phyloP scores from a whole-genome alignment of 2,329 filamentous ascomycete species.

The Gaeumannomyces tritici region DNA sequence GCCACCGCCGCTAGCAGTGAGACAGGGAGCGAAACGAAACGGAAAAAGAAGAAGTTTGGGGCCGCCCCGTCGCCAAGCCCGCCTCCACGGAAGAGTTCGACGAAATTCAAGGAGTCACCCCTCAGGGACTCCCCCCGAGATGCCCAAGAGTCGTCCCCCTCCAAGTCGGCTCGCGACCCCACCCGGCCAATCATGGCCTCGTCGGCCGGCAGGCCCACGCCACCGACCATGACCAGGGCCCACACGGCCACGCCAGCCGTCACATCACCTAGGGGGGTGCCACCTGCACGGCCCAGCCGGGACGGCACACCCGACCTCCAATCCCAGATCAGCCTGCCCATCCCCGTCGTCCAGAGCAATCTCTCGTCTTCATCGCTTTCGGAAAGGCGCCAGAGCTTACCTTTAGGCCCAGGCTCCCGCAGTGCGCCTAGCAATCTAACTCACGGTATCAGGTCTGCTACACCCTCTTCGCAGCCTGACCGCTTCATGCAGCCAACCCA shows the following conservation, averaged over 20 bases:
- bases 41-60: constrained; percentile 31
- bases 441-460: constrained; percentile 19
- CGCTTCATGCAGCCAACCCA: constrained; percentile 16
- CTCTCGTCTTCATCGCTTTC: constrained; percentile 38
- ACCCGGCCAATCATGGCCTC: constrained; percentile 14
- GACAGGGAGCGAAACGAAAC: constrained; percentile 17
- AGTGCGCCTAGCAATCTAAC: constrained; percentile 9
- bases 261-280: constrained; percentile 23
- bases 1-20: constrained; percentile 14
- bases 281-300: constrained; percentile 56
- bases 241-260: constrained; percentile 13
- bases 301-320: constrained; percentile 57
- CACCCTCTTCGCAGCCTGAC: constrained; percentile 22
- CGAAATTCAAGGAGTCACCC: constrained; percentile 33
- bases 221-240: constrained; percentile 14
- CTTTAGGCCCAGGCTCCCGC: constrained; percentile 8
- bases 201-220: constrained; percentile 11
- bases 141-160: constrained; percentile 24
- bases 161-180: constrained; percentile 23
- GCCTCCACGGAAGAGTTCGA: constrained; percentile 52
- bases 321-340: constrained; percentile 38
- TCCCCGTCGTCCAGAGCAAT: constrained; percentile 55
- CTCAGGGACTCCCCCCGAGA: constrained; percentile 14
- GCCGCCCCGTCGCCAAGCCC: constrained; percentile 45
- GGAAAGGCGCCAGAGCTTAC: constrained; percentile 34